phyloP scores from a whole-genome alignment of 768 basidiomycete genomes.

The Suillus bovinus region DNA sequence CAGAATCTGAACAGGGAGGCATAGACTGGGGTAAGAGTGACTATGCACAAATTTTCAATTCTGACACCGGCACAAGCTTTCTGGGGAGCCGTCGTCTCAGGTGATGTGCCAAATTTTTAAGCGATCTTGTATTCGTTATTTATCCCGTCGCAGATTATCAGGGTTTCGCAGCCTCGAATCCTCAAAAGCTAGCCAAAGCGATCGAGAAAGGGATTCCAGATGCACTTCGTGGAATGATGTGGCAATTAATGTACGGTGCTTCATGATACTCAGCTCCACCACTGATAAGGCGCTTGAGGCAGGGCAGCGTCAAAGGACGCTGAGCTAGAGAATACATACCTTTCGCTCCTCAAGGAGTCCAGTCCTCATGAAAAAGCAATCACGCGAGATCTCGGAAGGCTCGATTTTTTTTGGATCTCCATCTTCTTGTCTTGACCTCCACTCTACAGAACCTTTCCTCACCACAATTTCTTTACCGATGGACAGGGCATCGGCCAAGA shows the following conservation, averaged over 20 bases:
- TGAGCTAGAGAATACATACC: conserved; percentile 81
- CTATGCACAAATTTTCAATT: neutral
- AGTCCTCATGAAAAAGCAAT: conserved; percentile 96
- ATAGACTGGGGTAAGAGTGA: conserved; percentile 77
- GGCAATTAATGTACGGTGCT: conserved; percentile 82
- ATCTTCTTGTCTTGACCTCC: conserved; percentile 14
- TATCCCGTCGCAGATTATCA: conserved; percentile 71
- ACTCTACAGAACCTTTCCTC: conserved; percentile 81
- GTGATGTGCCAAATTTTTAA: conserved; percentile 36
- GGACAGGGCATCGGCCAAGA: conserved; percentile 96
- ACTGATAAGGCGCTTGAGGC: conserved; percentile 17
- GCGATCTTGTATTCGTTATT: conserved; percentile 6
- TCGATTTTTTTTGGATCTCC: conserved; percentile 13
- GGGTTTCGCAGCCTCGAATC: conserved; percentile 73
- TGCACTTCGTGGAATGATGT: conserved; percentile 90
- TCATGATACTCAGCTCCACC: conserved; percentile 10
- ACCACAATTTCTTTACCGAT: conserved; percentile 94
- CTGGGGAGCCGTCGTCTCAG: conserved; percentile 93
- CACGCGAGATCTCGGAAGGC: conserved; percentile 87
- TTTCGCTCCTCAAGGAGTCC: conserved; percentile 75
- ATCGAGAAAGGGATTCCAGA: conserved; percentile 92
- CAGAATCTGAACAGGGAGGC: conserved; percentile 38
- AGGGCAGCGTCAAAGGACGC: conserved; percentile 95
- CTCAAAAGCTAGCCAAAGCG: conserved; percentile 80
- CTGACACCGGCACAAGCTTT: conserved; percentile 58